Conservation (phyloP, 179 eudicot genomes). For the Vitellaria paradoxa region DNA sequence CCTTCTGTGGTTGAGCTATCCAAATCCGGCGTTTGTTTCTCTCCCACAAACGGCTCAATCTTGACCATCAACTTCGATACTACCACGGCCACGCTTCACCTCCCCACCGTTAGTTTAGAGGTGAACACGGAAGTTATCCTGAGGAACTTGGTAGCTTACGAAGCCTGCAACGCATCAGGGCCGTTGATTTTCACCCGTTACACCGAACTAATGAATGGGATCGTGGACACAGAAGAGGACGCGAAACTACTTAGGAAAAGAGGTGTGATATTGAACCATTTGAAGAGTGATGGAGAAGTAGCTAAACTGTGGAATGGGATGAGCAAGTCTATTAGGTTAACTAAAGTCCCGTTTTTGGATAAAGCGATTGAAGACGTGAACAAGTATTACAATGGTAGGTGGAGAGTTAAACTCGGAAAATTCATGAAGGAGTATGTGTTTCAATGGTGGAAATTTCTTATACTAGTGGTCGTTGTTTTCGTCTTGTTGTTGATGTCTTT, state of each 20-base stretch:
- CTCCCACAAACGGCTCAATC: conserved; percentile 21
- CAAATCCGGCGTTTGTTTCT: conserved; percentile 24
- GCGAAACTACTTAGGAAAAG: conserved; percentile 27
- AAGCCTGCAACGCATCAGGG: conserved; percentile 29
- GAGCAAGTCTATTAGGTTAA: conserved; percentile 35
- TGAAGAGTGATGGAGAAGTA: conserved; percentile 42
- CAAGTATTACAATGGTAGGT: conserved; percentile 26
- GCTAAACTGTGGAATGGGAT: conserved; percentile 44
- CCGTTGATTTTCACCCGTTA: conserved; percentile 37
- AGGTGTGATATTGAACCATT: conserved; percentile 32
- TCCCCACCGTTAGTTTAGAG: conserved; percentile 29
- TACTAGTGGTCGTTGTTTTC: conserved; percentile 26
- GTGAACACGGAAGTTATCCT: conserved; percentile 28
- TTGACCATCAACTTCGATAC: conserved; percentile 25
- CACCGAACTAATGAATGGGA: conserved; percentile 44
- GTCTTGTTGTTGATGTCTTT: conserved; percentile 29
- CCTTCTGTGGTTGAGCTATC: conserved; percentile 37
- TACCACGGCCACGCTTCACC: conserved; percentile 16
- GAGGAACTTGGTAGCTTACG: conserved; percentile 39
- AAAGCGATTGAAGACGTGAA: conserved; percentile 42
- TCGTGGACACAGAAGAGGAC: conserved; percentile 38
- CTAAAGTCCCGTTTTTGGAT: conserved; percentile 35
- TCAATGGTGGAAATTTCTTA: conserved; percentile 30
- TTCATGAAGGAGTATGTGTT: conserved; percentile 28
- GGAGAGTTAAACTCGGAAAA: conserved; percentile 28